A percentile compares a stretch with the other conserved stretches of the same genome.
phyloP scores from a whole-genome alignment of 2,329 filamentous ascomycete species.

The Penicillium italicum region DNA sequence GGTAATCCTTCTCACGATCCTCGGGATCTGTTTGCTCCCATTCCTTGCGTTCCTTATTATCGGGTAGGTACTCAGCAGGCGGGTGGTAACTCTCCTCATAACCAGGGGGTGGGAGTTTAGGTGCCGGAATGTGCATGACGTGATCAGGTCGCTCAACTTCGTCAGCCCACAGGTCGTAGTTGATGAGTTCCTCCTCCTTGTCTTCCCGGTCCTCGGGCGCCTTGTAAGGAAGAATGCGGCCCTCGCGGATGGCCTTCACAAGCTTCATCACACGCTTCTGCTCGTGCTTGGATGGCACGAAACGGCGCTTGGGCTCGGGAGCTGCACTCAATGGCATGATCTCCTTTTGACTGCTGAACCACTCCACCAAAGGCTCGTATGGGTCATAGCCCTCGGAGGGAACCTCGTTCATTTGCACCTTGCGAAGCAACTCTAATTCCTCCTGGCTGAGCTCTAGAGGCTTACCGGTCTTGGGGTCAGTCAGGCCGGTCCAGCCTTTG shows the following conservation, averaged over 20 bases:
- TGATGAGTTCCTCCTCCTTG: conserved; percentile 65
- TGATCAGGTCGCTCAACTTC: conserved; percentile 79
- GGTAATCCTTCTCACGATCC: conserved; percentile 82
- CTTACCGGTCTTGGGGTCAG: conserved; percentile 89
- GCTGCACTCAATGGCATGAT: conserved; percentile 93
- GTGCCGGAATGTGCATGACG: conserved; percentile 90
- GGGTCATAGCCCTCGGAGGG: conserved; percentile 87
- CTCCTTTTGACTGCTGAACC: conserved; percentile 86
- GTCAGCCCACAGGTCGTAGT: conserved; percentile 93
- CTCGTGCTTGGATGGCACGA: conserved; percentile 95
- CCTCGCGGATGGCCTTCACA: conserved; percentile 90
- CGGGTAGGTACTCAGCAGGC: conserved; percentile 87
- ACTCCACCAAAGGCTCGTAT: conserved; percentile 91
- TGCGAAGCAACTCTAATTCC: conserved; percentile 82
- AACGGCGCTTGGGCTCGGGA: conserved; percentile 92
- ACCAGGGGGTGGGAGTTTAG: conserved; percentile 86
- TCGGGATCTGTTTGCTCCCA: conserved; percentile 88
- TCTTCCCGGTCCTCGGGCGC: conserved; percentile 70
- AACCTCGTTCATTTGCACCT: conserved; percentile 83
- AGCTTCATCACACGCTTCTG: conserved; percentile 96
- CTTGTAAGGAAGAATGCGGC: conserved; percentile 86
- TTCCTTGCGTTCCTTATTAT: conserved; percentile 72
- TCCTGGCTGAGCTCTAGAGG: conserved; percentile 82
- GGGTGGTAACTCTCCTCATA: conserved; percentile 97
- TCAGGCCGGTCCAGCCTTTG: conserved; percentile 94